Base-by-base conservation (phyloP, 2,329 filamentous ascomycete genomes). In the Herpotrichia juniperi region DNA sequence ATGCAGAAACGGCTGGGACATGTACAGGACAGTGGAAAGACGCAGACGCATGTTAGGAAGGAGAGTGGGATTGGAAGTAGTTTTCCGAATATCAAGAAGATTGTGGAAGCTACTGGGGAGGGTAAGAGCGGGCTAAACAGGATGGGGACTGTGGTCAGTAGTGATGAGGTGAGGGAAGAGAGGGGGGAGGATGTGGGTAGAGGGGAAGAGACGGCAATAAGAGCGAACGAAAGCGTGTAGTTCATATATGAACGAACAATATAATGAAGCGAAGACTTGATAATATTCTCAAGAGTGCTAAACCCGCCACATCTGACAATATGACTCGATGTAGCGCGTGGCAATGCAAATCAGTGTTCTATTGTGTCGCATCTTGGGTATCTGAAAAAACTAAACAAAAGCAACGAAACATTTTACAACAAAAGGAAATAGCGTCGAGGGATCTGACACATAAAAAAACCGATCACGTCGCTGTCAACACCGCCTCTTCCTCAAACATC, bases 11-110 rank as follows among this genome's bases (percentile, higher is more conserved):
- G 37, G 3, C 19, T 40, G 4, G 37, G 37, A 25, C 37, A 40
- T 19, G 21, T 3, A n/a, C 37, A 40, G 34, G 16, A 12, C 7
- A 6, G 12, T 7, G 26, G 7, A 28, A 6, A 21, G 16, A 16
- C 19, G 10, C 19, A 37, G 10, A 22, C 30, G 19, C n/a, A 10
- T 19, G 21, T 14, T 6, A 42, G 17, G 35, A 50, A 44, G 31
- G 55, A 59, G 4, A 51, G 56, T 11, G 51, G 61, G 8, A 56
- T 53, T 14, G 7, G 22, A 21, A 51, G 57, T n/a, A 63, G 58
- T 25, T 63, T 67, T 51, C 63, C 67, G 7, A 46, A 71, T 54
- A 71, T 69, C 12, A 62, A 64, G 45, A 60, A 54, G 21, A 68
- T 68, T 61, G 65, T 69, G 12, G 57, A 62, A 26, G 57, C 56